Percentiles rank a stretch among this genome's conserved stretches.
phyloP scores from a whole-genome alignment of 148 eudicot genomes.

The Camellia japonica region DNA sequence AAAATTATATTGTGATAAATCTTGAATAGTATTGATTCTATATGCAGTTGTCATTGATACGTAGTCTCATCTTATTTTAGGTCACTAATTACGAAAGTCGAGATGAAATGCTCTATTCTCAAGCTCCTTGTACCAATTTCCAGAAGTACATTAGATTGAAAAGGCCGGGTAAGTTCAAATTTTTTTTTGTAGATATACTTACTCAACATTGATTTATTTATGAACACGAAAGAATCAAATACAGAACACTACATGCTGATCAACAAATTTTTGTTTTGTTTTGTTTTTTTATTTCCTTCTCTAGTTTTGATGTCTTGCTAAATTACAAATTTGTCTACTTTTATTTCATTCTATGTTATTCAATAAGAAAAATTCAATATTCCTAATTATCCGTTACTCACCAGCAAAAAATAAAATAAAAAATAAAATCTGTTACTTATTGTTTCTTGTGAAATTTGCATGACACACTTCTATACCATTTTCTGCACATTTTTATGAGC shows the following conservation, averaged over 20 bases:
- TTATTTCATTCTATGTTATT: no score
- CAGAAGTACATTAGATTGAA: conserved; percentile 27
- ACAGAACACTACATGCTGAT: no score
- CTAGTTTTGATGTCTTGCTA: neutral
- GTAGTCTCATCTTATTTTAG: neutral
- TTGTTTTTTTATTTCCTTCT: no score
- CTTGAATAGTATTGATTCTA: neutral
- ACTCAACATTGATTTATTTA: neutral
- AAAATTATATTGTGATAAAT: neutral
- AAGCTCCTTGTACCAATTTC: conserved; percentile 19
- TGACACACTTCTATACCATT: no score
- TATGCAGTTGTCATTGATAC: neutral
- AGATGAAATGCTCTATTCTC: conserved; percentile 30
- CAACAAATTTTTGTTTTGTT: no score
- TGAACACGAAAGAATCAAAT: neutral
- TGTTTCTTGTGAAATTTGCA: no score
- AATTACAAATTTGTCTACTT: no score
- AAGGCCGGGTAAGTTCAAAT: conserved; percentile 22
- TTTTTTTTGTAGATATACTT: neutral
- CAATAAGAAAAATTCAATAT: no score
- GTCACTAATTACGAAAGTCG: conserved; percentile 24
- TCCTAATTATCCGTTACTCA: no score
- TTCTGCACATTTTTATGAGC: neutral
- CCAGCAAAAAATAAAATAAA: no score
- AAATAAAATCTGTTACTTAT: no score